A percentile compares a stretch with the other conserved stretches of the same genome.
These are phyloP conservation scores for Pseudocercospora crystallina DNA, from an alignment of 2,329 filamentous ascomycete genomes.

Conservation along the genomic window DNA sequence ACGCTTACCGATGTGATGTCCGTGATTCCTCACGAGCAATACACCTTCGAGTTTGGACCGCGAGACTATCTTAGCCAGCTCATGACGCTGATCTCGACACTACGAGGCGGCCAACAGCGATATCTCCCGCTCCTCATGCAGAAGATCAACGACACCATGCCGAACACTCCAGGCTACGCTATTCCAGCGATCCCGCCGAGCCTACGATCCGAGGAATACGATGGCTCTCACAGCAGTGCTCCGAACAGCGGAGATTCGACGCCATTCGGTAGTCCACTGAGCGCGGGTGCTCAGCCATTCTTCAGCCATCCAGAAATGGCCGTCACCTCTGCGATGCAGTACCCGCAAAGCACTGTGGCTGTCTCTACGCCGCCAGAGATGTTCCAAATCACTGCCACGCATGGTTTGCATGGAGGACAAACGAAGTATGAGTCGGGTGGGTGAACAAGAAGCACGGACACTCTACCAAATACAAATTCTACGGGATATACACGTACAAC, in stretches of 20 bases:
- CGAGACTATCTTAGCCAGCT: slow-evolving; percentile 72
- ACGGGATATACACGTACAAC: too few relatives aligned
- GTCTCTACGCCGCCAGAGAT: neutral
- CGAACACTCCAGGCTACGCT: slow-evolving; percentile 29
- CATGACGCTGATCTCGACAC: slow-evolving; percentile 63
- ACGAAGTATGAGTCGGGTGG: neutral
- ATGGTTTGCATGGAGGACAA: neutral
- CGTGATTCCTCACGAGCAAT: slow-evolving; percentile 55
- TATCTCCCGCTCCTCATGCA: slow-evolving; percentile 74
- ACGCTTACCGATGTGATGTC: slow-evolving; percentile 72
- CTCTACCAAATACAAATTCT: too few relatives aligned
- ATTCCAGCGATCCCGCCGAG: slow-evolving; percentile 28
- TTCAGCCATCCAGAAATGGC: too few relatives aligned
- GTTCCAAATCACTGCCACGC: neutral
- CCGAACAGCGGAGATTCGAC: slow-evolving; percentile 29
- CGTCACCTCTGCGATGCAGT: slow-evolving; percentile 8
- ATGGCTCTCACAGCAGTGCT: slow-evolving; percentile 30
- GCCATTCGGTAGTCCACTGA: slow-evolving; percentile 32
- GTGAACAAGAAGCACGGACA: neutral
- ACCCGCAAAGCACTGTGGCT: neutral
- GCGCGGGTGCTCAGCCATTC: slow-evolving; percentile 16
- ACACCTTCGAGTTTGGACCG: slow-evolving; percentile 64
- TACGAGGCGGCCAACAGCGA: slow-evolving; percentile 73
- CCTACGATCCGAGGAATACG: slow-evolving; percentile 32
- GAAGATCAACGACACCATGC: slow-evolving; percentile 65